These are phyloP conservation scores for Cardamine chenopodiifolia DNA, from an alignment of 345 rosid species.

Conservation along the genomic window DNA sequence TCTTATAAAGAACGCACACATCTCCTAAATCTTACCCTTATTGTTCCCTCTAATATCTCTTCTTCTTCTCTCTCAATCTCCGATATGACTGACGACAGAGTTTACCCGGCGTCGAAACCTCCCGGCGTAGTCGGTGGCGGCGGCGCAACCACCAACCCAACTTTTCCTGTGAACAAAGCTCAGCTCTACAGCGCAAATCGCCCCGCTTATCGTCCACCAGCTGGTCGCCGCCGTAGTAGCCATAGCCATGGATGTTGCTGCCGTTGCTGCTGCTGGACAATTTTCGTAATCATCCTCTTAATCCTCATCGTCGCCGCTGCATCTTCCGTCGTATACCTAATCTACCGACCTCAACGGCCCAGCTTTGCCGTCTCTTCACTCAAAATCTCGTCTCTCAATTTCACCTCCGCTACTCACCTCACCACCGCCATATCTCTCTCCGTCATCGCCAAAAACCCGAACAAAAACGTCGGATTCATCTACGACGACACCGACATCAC, in stretches of 20 bases:
- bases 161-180: conserved; percentile 69
- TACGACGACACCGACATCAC: conserved; percentile 56
- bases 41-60: background rate
- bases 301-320: conserved; percentile 61
- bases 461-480: conserved; percentile 65
- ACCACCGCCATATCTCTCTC: conserved; percentile 61
- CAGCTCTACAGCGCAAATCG: conserved; percentile 73
- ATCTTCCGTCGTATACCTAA: conserved; percentile 54
- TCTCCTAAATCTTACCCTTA: conserved; percentile 18
- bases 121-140: conserved; percentile 34
- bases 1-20: conserved; percentile 11
- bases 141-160: conserved; percentile 40
- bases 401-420: conserved; percentile 55
- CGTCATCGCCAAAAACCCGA: conserved; percentile 74
- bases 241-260: conserved; percentile 58
- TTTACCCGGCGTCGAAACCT: conserved; percentile 65
- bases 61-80: background rate
- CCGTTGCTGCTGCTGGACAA: conserved; percentile 63
- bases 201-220: conserved; percentile 74
- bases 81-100: conserved; percentile 62
- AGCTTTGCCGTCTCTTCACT: conserved; percentile 62
- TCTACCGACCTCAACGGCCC: conserved; percentile 85
- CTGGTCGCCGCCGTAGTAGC: conserved; percentile 50
- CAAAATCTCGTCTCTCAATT: conserved; percentile 59
- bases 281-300: conserved; percentile 50